Percentiles rank a stretch among this genome's conserved stretches.
Conservation (phyloP, 108 stramenopile species). For the Poteriospumella lacustris region DNA sequence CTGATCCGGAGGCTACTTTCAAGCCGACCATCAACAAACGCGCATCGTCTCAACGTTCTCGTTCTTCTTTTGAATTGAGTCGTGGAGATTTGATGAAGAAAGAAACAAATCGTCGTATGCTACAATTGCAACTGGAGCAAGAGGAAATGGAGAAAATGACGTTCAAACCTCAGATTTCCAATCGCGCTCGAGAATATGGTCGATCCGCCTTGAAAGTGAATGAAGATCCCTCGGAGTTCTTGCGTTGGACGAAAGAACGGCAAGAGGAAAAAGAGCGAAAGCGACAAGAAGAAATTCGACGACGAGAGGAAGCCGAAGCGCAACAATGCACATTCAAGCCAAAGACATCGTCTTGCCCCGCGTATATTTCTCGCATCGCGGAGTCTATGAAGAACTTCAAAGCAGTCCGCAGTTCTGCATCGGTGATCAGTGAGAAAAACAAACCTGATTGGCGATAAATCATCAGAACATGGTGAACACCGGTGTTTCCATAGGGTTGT, state of each 20-base stretch:
- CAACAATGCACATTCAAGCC: conserved; percentile 56
- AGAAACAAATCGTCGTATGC: conserved; percentile 50
- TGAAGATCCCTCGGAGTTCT: not conserved
- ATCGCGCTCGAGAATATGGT: not conserved
- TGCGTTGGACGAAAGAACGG: not conserved
- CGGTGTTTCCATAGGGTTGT: too few relatives aligned
- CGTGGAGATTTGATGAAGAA: conserved; percentile 49
- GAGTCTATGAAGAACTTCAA: not conserved
- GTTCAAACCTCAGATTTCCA: conserved; percentile 44
- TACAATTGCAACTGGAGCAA: conserved; percentile 43
- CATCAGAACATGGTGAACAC: not conserved
- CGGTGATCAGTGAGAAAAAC: not conserved
- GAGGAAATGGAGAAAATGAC: conserved; percentile 45
- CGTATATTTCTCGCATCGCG: conserved; percentile 39
- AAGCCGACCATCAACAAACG: conserved; percentile 42
- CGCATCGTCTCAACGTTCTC: conserved; percentile 26
- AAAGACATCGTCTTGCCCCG: conserved; percentile 48
- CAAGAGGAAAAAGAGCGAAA: not conserved
- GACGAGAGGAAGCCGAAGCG: conserved; percentile 39
- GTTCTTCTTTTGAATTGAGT: conserved; percentile 47
- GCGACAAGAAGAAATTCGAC: conserved; percentile 7
- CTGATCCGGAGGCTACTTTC: conserved; percentile 54
- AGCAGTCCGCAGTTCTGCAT: not conserved
- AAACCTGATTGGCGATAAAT: conserved; percentile 1
- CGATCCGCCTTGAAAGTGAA: not conserved